Evolutionary conservation across 1,284 basidiomycete species (phyloP), one percentile per base, ranked within the genome.

Genomic region (Exsudoporus floridanus): DNA sequence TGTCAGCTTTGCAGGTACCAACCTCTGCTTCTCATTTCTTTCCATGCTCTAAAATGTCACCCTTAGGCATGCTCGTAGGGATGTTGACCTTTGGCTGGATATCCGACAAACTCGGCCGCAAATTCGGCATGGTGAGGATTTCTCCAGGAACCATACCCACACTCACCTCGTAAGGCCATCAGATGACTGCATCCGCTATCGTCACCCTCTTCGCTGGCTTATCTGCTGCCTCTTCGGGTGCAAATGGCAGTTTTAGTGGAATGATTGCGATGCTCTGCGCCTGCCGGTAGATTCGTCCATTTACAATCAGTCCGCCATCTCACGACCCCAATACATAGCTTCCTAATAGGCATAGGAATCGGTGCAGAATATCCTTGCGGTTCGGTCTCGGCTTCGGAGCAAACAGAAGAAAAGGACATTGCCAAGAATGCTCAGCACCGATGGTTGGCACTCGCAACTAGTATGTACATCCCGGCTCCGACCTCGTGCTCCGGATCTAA

Each of bases 361-460:
- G 94, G 93, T 25, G 92, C 92, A 12, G 92, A 95, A 69, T 96
- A 97, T 60, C 94, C 93, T 7, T 90, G 88, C 55, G 94, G 94
- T 7, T 90, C 87, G 4, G 93, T 97, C n/a, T 92, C 93, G 21
- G 88, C 89, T 3, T 89, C 90, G 1, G 94, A 97, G 67, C 90
- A 92, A 65, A 92, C 92, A 0, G 94, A 96, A 70, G 88, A 92
- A 63, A 75, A 80, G 19, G 83, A 80, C 4, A 86, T 96, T 62
- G 78, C 73, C 59, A 92, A 90, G 72, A 83, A 82, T 49, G 80
- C 86, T 4, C 94, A 94, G 65, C 89, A 96, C 67, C 76, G 86
- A 49, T 92, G 92, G 80, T 90, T 96, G 63, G 84, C 89, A 18
- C 79, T 95, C 18, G 90, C 91, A 34, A 92, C 91, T 1, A 93